Base-by-base conservation (phyloP, 2,329 filamentous ascomycete species). In the Claviceps sp. region DNA sequence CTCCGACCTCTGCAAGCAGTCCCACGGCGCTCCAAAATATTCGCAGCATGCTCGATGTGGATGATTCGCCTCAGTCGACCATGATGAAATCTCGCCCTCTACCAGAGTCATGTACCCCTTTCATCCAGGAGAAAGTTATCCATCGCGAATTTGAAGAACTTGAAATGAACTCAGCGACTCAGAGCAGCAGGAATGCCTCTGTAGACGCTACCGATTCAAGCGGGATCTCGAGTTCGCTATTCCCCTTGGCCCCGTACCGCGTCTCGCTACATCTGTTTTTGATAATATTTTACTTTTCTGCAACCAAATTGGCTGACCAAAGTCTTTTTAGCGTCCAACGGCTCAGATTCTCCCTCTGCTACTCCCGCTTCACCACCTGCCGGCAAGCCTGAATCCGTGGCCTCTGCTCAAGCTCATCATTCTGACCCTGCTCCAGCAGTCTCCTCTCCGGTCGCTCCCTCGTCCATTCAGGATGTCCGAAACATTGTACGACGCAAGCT, bases 401-500 rank as follows among this genome's bases (percentile, higher is more conserved):
- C 39, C 17, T 52, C 56, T 44, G 42, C 53, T 57, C 61, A 64
- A 62, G 62, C 61, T 58, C 54, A 59, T 56, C 59, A 58, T 61
- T 69, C 70, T 69, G 66, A 72, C 65, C 51, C 53, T 47, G 53
- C 45, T 46, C 52, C 57, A 56, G 57, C 61, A 64, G 64, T 64
- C 52, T 61, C 67, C 49, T 62, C 65, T 59, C 66, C 65, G 61
- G 60, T 64, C 55, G 58, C 64, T 50, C 22, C 50, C 13, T 49
- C 52, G 50, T 75, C 80, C 59, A 72, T 77, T 60, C 80, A 75
- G 64, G 85, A 89, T 64, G 85, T 85, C 78, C 84, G 84, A 72
- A 97, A 98, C 77, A 95, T 98, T 69, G 91, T 98, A 64, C 88
- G 93, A 72, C 83, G 93, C 72, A 98, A 98, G 79, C 77, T 98